These are phyloP conservation scores for Inonotus hispidus DNA, from an alignment of 1,284 basidiomycete species.

Conservation along the genomic window DNA sequence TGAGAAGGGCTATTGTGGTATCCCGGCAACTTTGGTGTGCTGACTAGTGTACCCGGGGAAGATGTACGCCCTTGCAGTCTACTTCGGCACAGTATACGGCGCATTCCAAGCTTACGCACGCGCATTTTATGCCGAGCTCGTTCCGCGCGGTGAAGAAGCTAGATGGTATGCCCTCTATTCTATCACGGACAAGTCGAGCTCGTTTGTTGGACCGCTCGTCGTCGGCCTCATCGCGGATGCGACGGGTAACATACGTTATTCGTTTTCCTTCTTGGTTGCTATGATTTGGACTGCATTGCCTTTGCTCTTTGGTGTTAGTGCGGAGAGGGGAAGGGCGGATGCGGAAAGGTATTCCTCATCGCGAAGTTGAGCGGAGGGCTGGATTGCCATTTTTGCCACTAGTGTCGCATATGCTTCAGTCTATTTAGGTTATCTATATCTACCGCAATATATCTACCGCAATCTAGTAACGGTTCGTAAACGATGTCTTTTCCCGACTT, in stretches of 20 bases:
- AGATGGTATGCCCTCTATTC: slow-evolving; percentile 81
- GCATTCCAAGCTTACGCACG: slow-evolving; percentile 79
- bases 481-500: too few species aligned
- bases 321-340: slow-evolving; percentile 45
- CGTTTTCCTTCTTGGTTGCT: slow-evolving; percentile 79
- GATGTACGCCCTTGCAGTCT: slow-evolving; percentile 78
- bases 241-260: slow-evolving; percentile 85
- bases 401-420: background rate
- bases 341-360: slow-evolving; percentile 3
- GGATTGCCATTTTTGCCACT: too few species aligned
- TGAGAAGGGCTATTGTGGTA: too few species aligned
- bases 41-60: slow-evolving; percentile 73
- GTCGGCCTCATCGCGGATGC: slow-evolving; percentile 82
- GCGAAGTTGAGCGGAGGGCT: background rate
- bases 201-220: slow-evolving; percentile 82
- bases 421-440: too few species aligned
- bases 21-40: too few species aligned
- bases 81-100: slow-evolving; percentile 76
- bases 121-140: slow-evolving; percentile 71
- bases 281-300: slow-evolving; percentile 82
- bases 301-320: slow-evolving; percentile 62
- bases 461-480: too few species aligned
- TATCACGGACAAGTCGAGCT: slow-evolving; percentile 87
- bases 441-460: background rate
- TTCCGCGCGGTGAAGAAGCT: slow-evolving; percentile 76